A percentile compares a stretch with the other conserved stretches of the same genome.
Evolutionary conservation across 1,284 basidiomycete genomes (phyloP).

Genomic region (Malassezia japonica): DNA sequence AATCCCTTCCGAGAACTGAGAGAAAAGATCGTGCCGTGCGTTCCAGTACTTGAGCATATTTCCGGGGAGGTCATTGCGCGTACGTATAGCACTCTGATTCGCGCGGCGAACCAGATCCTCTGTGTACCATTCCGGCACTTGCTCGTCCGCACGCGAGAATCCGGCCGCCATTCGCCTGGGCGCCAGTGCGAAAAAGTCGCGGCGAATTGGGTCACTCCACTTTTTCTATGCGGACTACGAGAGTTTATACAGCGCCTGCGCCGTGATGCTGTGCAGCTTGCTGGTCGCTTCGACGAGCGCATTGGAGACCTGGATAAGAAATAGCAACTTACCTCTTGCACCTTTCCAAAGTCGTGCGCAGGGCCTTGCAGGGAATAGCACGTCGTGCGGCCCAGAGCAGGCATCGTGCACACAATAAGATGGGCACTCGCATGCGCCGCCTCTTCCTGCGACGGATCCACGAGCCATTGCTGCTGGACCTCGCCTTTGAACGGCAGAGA

Average conservation of each 20-base stretch:
- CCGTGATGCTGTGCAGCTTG: conserved; percentile 4
- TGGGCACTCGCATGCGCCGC: conserved; percentile 5
- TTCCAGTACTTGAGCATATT: conserved; percentile 29
- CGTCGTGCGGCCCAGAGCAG: conserved; percentile 8
- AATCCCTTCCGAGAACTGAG: conserved; percentile 30
- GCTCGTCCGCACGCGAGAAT: too few relatives aligned
- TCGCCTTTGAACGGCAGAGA: conserved; percentile 1
- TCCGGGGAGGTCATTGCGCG: conserved; percentile 11
- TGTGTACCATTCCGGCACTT: too few relatives aligned
- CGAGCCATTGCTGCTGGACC: conserved; percentile 11
- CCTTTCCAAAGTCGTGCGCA: background rate
- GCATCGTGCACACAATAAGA: conserved; percentile 9
- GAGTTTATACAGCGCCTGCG: conserved; percentile 7
- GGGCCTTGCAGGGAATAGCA: conserved; percentile 15
- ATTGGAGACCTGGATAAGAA: background rate
- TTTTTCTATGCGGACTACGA: too few relatives aligned
- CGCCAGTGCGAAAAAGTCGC: too few relatives aligned
- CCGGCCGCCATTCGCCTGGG: too few relatives aligned
- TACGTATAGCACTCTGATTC: conserved; percentile 2
- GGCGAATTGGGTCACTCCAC: too few relatives aligned
- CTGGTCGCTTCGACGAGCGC: background rate
- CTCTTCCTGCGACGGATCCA: conserved; percentile 11
- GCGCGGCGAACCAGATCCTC: too few relatives aligned
- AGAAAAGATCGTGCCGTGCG: conserved; percentile 29
- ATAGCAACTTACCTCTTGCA: conserved; percentile 1